Evolutionary conservation across 306 rosid species (phyloP).

Genomic region (Lathyrus oleraceus): DNA sequence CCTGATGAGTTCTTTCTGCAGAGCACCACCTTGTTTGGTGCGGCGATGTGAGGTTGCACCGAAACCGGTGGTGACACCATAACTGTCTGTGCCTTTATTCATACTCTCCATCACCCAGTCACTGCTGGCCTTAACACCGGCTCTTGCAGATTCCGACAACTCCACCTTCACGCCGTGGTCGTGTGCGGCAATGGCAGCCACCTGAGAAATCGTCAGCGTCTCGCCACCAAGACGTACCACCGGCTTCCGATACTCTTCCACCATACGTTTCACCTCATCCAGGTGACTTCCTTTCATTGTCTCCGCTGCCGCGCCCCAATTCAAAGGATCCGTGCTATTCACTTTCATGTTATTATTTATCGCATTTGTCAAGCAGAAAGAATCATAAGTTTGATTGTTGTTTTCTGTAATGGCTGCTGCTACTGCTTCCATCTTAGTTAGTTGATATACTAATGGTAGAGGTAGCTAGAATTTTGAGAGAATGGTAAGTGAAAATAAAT

Average conservation of each 20-base stretch:
- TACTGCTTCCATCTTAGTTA: slow-evolving; percentile 39
- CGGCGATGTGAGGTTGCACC: slow-evolving; percentile 88
- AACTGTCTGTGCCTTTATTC: slow-evolving; percentile 74
- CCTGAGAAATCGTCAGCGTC: slow-evolving; percentile 71
- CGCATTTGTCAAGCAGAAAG: slow-evolving; percentile 38
- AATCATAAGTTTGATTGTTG: slow-evolving; percentile 31
- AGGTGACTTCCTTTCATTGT: slow-evolving; percentile 70
- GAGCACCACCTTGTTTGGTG: slow-evolving; percentile 82
- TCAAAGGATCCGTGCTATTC: slow-evolving; percentile 50
- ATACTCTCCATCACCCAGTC: slow-evolving; percentile 88
- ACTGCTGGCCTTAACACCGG: slow-evolving; percentile 85
- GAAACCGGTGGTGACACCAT: slow-evolving; percentile 91
- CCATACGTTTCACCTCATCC: slow-evolving; percentile 90
- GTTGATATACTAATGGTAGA: neutral
- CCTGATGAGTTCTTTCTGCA: slow-evolving; percentile 81
- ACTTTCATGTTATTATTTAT: neutral
- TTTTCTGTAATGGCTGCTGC: slow-evolving; percentile 29
- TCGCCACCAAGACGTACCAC: slow-evolving; percentile 69
- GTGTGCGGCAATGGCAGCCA: slow-evolving; percentile 68
- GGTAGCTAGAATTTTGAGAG: neutral
- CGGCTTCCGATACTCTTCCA: slow-evolving; percentile 66
- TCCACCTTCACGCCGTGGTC: slow-evolving; percentile 49
- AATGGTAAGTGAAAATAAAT: neutral
- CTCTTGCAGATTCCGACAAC: slow-evolving; percentile 65
- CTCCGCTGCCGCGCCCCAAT: slow-evolving; percentile 74